Conservation (phyloP, 305 asterid genomes). For the Fraxinus baroniana region DNA sequence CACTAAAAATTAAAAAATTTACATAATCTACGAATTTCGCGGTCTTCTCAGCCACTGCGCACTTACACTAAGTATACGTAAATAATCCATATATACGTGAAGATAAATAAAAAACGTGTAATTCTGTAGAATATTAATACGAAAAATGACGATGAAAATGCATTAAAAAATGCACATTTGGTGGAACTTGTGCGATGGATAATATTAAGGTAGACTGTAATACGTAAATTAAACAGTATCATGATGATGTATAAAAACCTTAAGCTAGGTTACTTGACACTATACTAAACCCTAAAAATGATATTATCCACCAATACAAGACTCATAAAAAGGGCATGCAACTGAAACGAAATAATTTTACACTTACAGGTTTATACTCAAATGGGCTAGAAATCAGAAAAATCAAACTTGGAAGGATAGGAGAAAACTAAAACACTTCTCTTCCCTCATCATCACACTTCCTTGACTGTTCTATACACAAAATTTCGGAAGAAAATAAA, state of each 20-base stretch:
- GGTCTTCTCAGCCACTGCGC: no score
- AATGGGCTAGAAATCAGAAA: not conserved
- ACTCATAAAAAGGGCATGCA: not conserved
- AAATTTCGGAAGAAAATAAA: slow-evolving; percentile 10
- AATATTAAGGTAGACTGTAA: not conserved
- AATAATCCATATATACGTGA: no score
- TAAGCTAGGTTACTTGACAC: not conserved
- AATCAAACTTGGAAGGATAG: not conserved
- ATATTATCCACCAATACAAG: not conserved
- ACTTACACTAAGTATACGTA: no score
- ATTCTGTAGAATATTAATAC: not conserved
- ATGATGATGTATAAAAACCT: not conserved
- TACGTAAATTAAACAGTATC: no score
- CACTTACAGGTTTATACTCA: not conserved
- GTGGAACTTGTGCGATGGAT: no score
- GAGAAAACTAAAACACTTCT: not conserved
- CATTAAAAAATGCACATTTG: no score
- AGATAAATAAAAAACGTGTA: no score
- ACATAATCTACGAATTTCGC: no score
- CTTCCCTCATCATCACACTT: not conserved
- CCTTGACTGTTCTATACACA: slow-evolving; percentile 19
- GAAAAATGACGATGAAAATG: no score
- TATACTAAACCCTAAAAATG: not conserved
- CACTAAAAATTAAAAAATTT: no score
- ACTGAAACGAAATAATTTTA: not conserved